phyloP scores from a whole-genome alignment of 331 rosid species.

The Saraca asoca region DNA sequence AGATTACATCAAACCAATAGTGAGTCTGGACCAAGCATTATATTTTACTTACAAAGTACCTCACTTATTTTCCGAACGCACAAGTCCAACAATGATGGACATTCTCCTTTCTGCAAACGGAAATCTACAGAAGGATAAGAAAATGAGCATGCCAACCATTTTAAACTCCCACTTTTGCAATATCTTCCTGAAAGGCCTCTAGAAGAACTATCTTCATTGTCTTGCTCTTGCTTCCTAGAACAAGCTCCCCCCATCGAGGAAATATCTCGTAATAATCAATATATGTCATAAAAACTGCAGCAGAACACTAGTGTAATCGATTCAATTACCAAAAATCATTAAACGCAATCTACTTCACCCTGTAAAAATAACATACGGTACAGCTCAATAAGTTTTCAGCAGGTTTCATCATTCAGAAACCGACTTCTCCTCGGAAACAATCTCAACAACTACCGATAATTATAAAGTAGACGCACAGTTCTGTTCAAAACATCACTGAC shows the following conservation, averaged over 20 bases:
- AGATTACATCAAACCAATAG: slow-evolving; percentile 27
- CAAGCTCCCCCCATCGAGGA: slow-evolving; percentile 90
- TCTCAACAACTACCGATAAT: background rate
- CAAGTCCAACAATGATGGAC: slow-evolving; percentile 70
- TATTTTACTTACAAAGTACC: slow-evolving; percentile 46
- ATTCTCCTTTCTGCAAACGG: slow-evolving; percentile 54
- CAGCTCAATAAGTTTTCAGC: slow-evolving; percentile 39
- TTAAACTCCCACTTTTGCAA: slow-evolving; percentile 83
- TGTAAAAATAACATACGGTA: slow-evolving; percentile 31
- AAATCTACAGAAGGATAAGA: slow-evolving; percentile 52
- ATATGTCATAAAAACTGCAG: slow-evolving; percentile 41
- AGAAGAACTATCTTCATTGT: slow-evolving; percentile 46
- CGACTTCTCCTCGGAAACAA: slow-evolving; percentile 16
- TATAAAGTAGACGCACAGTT: background rate
- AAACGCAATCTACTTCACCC: slow-evolving; percentile 43
- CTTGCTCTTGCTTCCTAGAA: slow-evolving; percentile 76
- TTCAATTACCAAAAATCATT: slow-evolving; percentile 45
- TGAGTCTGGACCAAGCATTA: slow-evolving; percentile 5
- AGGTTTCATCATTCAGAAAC: slow-evolving; percentile 22
- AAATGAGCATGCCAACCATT: slow-evolving; percentile 79
- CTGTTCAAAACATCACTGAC: slow-evolving; percentile 6
- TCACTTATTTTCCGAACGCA: slow-evolving; percentile 61
- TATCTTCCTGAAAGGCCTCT: slow-evolving; percentile 58
- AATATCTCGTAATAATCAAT: slow-evolving; percentile 41
- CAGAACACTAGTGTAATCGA: slow-evolving; percentile 44